Evolutionary conservation across 1,139 yeast genomes (phyloP).

Genomic region (Insectozyma bohioensis): DNA sequence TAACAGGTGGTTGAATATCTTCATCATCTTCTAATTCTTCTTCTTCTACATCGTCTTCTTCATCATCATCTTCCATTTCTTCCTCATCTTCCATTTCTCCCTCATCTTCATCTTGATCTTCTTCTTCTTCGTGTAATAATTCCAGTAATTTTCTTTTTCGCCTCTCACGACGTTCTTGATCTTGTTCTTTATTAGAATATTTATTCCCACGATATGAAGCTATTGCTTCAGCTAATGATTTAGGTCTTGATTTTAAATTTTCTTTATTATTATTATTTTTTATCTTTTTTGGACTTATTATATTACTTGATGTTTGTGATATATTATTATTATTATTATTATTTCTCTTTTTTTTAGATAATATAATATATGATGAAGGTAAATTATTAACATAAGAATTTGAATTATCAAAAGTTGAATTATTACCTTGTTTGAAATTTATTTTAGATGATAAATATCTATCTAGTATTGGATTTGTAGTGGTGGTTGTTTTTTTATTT

Average conservation of each 20-base stretch:
- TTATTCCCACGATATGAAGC: constrained; percentile 58
- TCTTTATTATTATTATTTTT: background rate
- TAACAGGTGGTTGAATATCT: constrained; percentile 3
- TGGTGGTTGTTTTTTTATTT: constrained; percentile 3
- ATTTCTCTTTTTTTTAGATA: constrained; percentile 21
- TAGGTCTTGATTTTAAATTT: constrained; percentile 26
- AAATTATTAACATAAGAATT: constrained; percentile 34
- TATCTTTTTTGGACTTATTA: no score
- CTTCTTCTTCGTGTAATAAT: constrained; percentile 10
- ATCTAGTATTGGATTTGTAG: constrained; percentile 47
- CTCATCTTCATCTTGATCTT: constrained; percentile 3
- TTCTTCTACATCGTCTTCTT: constrained; percentile 8
- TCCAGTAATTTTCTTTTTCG: constrained; percentile 22
- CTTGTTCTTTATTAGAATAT: constrained; percentile 42
- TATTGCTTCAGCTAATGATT: constrained; percentile 61
- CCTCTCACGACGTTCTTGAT: no score
- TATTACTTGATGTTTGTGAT: no score
- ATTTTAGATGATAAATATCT: constrained; percentile 60
- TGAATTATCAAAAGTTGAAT: no score
- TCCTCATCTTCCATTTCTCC: no score
- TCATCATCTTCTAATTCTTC: constrained; percentile 12
- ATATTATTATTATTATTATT: background rate
- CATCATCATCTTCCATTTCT: background rate
- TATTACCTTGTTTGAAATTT: constrained; percentile 50
- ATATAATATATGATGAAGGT: constrained; percentile 29